Evolutionary conservation across 2,329 filamentous ascomycete genomes (phyloP), one percentile per base, ranked within the genome.

Genomic region (Biscogniauxia mediterranea): DNA sequence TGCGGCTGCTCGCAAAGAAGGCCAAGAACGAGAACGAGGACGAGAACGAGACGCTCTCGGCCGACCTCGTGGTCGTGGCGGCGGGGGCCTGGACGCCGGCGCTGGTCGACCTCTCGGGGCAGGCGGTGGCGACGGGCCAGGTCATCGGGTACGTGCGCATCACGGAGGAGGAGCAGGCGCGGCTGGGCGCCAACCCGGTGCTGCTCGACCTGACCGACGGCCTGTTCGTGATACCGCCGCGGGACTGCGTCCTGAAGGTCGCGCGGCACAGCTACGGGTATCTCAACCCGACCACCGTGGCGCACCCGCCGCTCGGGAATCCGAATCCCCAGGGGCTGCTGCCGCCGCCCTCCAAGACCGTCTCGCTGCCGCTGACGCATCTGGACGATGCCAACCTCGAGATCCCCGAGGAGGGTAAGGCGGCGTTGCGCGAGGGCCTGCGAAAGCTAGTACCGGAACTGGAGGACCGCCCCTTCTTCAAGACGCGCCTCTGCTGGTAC

Each of bases 1-100:
- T 80, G 21, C 80, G 77, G n/a, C 76, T 90, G n/a, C 76, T 90
- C 11, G 69, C 70, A 1, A n/a, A n/a, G n/a, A n/a, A n/a, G n/a
- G n/a, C n/a, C n/a, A n/a, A n/a, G n/a, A n/a, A n/a, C n/a, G n/a
- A n/a, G n/a, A n/a, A n/a, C n/a, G n/a, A n/a, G n/a, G 77, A 84
- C 63, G 81, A n/a, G n/a, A n/a, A n/a, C n/a, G n/a, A 74, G 6
- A 77, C 72, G 9, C 65, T 92, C 6, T 77, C 76, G 3, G 91
- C 90, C 1, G 90, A 92, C 61, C 81, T 96, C 7, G 88, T 91
- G 38, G 81, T 97, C 59, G 82, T 96, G 2, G 93, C 94, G 0
- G 88, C 93, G 0, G 94, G 94, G 17, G 93, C 94, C 4, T 98
- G 94, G 93, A 92, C 91, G 1, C 85, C 88, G 2, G 83, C 85